These are phyloP conservation scores for Colletotrichum sp. DNA, from an alignment of 2,329 filamentous ascomycete species.

Conservation along the genomic window DNA sequence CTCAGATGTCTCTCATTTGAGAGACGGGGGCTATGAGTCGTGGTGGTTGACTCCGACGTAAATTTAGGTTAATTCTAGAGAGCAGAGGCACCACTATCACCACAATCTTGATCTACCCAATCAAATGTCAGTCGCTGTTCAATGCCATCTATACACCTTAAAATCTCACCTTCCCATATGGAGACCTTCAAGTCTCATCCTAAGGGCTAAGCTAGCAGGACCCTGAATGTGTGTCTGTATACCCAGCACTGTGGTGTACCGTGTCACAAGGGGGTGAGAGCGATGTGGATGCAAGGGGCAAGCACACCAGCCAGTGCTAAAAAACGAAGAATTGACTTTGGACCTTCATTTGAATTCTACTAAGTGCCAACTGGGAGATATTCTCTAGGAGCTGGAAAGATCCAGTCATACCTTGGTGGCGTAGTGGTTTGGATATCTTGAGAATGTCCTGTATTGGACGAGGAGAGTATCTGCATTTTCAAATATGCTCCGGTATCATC, in stretches of 20 bases:
- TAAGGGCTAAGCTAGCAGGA: background rate
- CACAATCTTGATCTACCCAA: background rate
- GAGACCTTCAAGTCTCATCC: background rate
- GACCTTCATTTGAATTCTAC: background rate
- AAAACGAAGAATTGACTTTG: background rate
- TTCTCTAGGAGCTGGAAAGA: background rate
- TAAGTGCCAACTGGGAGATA: background rate
- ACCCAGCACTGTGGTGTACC: background rate
- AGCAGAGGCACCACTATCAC: background rate
- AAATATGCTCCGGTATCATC: background rate
- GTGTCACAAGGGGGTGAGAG: background rate
- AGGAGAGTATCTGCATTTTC: background rate
- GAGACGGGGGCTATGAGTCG: background rate
- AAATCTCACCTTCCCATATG: background rate
- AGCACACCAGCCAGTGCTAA: background rate
- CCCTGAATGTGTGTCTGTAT: accelerated
- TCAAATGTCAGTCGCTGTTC: background rate
- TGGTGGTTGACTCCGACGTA: background rate
- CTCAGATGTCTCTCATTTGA: accelerated
- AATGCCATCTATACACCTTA: background rate
- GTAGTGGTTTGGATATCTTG: background rate
- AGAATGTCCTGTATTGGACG: background rate
- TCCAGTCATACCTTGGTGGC: background rate
- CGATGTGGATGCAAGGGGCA: background rate
- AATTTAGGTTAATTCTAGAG: background rate